Evolutionary conservation across 805 yeast species (phyloP).

Genomic region (Debaryomyces hansenii): DNA sequence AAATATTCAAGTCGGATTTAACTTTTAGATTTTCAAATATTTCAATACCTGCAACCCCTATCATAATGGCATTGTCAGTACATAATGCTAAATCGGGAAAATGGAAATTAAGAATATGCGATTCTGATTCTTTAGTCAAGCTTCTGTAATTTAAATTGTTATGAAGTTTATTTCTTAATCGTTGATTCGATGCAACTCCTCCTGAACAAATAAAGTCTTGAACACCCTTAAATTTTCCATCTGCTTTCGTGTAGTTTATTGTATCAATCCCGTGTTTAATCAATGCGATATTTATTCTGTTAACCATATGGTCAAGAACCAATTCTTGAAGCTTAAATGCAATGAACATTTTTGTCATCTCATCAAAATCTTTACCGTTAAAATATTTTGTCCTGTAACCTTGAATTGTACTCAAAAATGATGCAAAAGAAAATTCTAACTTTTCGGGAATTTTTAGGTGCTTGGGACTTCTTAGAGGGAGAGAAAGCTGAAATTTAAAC

Average conservation of each 20-base stretch:
- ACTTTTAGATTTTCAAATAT: slow-evolving; percentile 56
- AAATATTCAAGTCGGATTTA: slow-evolving; percentile 51
- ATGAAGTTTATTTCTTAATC: slow-evolving; percentile 50
- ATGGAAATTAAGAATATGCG: slow-evolving; percentile 36
- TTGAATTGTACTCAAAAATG: slow-evolving; percentile 61
- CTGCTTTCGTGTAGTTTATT: slow-evolving; percentile 19
- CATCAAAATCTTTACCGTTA: slow-evolving; percentile 11
- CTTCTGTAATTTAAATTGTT: slow-evolving; percentile 29
- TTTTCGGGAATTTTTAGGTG: slow-evolving; percentile 25
- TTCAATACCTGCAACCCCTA: slow-evolving; percentile 96
- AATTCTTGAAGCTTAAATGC: slow-evolving; percentile 63
- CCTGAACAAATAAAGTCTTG: slow-evolving; percentile 80
- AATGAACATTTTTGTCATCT: slow-evolving; percentile 44
- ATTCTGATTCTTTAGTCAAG: slow-evolving; percentile 5
- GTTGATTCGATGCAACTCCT: slow-evolving; percentile 83
- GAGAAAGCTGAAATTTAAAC: slow-evolving; percentile 23
- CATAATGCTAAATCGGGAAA: slow-evolving; percentile 76
- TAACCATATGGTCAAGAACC: slow-evolving; percentile 70
- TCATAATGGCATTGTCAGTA: slow-evolving; percentile 96
- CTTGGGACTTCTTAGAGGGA: slow-evolving; percentile 35
- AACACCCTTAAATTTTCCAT: slow-evolving; percentile 42
- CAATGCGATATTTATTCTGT: slow-evolving; percentile 57
- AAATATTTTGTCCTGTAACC: slow-evolving; percentile 14
- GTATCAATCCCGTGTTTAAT: slow-evolving; percentile 25
- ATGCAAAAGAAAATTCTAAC: slow-evolving; percentile 68